Percentiles rank a stretch among this genome's conserved stretches.
Conservation (phyloP, 2,329 filamentous ascomycete genomes). For the Ophiostoma montium region DNA sequence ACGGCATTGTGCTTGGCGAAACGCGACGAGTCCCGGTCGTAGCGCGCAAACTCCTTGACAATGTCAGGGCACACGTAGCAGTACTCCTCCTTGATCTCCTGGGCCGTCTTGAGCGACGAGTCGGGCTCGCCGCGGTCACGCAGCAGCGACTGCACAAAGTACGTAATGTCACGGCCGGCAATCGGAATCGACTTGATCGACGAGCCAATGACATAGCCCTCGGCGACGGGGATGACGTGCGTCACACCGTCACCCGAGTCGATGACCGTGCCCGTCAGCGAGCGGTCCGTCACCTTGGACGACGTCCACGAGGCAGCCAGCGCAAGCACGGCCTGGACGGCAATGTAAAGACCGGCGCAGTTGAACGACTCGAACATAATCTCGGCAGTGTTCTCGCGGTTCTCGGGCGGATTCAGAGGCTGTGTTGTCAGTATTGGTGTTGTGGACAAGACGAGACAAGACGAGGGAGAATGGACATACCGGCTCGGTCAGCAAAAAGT, state of each 20-base stretch:
- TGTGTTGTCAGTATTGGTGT: constrained; percentile 22
- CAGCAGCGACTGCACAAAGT: constrained; percentile 92
- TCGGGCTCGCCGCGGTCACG: constrained; percentile 94
- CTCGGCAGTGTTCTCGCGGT: constrained; percentile 96
- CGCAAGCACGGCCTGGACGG: constrained; percentile 91
- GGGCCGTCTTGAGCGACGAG: constrained; percentile 91
- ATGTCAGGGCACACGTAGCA: constrained; percentile 98
- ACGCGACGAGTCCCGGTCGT: constrained; percentile 80
- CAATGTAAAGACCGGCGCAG: constrained; percentile 96
- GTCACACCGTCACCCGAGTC: constrained; percentile 98
- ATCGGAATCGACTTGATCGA: constrained; percentile 99
- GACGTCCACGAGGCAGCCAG: constrained; percentile 97
- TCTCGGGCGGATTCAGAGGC: constrained; percentile 96
- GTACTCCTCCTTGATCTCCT: constrained; percentile 97
- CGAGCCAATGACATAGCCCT: constrained; percentile 97
- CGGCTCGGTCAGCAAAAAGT: constrained; percentile 94
- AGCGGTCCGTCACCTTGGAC: constrained; percentile 92
- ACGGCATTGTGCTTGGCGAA: constrained; percentile 84
- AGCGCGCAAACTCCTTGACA: constrained; percentile 93
- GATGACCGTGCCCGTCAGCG: constrained; percentile 92
- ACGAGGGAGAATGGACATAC: no score
- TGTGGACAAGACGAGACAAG: no score
- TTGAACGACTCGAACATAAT: constrained; percentile 99
- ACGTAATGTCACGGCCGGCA: constrained; percentile 93
- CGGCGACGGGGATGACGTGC: constrained; percentile 95